Evolutionary conservation across 2,329 filamentous ascomycete species (phyloP).

Genomic region (Daldinia eschscholtzii): DNA sequence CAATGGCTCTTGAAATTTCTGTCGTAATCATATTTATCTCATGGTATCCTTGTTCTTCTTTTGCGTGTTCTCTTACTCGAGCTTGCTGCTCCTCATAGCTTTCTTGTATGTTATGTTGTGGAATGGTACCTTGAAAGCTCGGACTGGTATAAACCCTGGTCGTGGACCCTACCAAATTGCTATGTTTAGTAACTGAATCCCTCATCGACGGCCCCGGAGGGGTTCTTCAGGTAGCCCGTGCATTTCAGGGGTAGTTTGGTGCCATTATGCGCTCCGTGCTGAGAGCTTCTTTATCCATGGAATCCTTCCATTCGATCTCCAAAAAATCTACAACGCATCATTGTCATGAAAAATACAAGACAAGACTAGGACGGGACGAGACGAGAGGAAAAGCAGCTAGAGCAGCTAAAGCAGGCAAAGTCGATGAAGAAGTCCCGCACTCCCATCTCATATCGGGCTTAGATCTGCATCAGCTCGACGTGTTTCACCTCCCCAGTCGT

Average conservation of each 20-base stretch:
- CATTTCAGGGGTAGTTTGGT: conserved; percentile 14
- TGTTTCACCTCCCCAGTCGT: conserved; percentile 40
- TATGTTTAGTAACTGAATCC: conserved; percentile 37
- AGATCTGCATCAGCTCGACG: conserved; percentile 43
- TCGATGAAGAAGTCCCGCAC: conserved; percentile 35
- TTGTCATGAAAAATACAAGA: conserved; percentile 28
- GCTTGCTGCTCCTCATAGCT: background rate
- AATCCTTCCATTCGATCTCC: conserved; percentile 25
- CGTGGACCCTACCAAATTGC: conserved; percentile 28
- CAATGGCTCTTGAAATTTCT: background rate
- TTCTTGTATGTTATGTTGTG: background rate
- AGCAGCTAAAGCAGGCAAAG: conserved; percentile 7
- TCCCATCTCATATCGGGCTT: conserved; percentile 34
- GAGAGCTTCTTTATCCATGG: conserved; percentile 42
- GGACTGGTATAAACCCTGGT: conserved; percentile 17
- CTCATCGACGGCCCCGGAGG: conserved; percentile 12
- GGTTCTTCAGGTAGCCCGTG: conserved; percentile 14
- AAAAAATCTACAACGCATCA: conserved; percentile 31
- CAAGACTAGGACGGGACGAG: conserved; percentile 22
- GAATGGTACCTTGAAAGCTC: conserved; percentile 9
- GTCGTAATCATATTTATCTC: background rate
- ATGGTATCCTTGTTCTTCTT: background rate
- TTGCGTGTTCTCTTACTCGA: conserved; percentile 7
- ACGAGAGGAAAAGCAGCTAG: conserved; percentile 18
- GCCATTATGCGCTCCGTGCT: conserved; percentile 48